Conservation (phyloP, 345 rosid genomes). For the Acer campestre region DNA sequence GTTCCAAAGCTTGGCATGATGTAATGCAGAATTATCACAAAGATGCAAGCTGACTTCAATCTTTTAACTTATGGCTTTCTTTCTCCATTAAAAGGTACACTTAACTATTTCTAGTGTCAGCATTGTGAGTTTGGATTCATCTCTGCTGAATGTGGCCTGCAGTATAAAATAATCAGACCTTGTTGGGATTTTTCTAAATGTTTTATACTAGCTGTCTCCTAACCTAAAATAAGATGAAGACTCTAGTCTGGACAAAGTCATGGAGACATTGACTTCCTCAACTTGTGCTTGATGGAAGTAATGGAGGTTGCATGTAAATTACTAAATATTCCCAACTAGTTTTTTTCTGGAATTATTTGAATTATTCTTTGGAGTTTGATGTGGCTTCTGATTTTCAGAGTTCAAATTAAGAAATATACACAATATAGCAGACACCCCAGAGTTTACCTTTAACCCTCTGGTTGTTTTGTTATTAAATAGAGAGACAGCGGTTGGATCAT, state of each 20-base stretch:
- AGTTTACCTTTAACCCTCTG: neutral
- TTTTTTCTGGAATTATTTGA: neutral
- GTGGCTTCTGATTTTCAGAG: neutral
- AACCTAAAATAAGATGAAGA: neutral
- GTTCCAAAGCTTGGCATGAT: too few relatives aligned
- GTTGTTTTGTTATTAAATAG: too few relatives aligned
- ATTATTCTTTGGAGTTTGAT: neutral
- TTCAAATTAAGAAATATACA: neutral
- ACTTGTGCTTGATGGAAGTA: neutral
- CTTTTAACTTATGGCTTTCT: neutral
- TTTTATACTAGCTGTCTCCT: neutral
- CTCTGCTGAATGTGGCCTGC: constrained; percentile 3
- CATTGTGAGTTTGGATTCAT: neutral
- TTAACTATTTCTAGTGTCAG: neutral
- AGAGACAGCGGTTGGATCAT: too few relatives aligned
- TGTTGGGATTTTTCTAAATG: neutral
- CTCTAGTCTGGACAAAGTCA: neutral
- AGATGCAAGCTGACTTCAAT: too few relatives aligned
- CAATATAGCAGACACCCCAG: neutral
- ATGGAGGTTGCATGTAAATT: neutral
- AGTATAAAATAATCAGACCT: neutral
- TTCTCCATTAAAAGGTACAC: neutral
- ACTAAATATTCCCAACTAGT: neutral
- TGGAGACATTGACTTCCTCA: neutral
- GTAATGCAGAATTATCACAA: too few relatives aligned